Conservation (phyloP, 345 rosid genomes). For the Eucalyptus paniculata region DNA sequence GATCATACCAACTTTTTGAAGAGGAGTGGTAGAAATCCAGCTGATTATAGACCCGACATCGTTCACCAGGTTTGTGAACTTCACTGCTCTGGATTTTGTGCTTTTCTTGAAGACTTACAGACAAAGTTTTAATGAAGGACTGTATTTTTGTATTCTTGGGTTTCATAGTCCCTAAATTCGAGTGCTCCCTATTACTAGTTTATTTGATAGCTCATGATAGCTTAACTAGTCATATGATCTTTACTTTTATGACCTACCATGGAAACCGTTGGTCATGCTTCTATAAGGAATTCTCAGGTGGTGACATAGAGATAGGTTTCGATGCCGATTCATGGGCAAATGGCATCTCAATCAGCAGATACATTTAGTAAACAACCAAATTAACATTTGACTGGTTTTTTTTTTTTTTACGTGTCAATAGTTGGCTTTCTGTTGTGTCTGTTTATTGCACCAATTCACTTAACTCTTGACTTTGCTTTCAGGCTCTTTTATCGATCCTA, state of each 20-base stretch:
- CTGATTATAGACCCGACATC: conserved; percentile 81
- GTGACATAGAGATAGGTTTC: neutral
- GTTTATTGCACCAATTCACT: neutral
- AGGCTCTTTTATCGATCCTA: conserved; percentile 71
- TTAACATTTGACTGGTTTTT: neutral
- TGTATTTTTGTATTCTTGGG: neutral
- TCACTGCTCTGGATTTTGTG: neutral
- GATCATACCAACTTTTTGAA: conserved; percentile 75
- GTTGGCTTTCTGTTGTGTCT: neutral
- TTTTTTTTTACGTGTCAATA: neutral
- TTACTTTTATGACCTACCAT: neutral
- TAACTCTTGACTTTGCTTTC: neutral
- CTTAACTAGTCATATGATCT: neutral
- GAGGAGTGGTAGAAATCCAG: conserved; percentile 63
- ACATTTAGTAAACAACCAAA: neutral
- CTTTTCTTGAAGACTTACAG: neutral
- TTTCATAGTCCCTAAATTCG: neutral
- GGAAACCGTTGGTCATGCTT: neutral
- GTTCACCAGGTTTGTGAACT: conserved; percentile 49
- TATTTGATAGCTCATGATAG: neutral
- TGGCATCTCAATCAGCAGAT: neutral
- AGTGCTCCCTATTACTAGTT: neutral
- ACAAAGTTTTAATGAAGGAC: neutral
- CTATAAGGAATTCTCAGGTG: neutral
- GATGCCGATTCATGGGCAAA: neutral